phyloP scores from a whole-genome alignment of 1,139 yeast species.

The Magnusiomyces sp. region DNA sequence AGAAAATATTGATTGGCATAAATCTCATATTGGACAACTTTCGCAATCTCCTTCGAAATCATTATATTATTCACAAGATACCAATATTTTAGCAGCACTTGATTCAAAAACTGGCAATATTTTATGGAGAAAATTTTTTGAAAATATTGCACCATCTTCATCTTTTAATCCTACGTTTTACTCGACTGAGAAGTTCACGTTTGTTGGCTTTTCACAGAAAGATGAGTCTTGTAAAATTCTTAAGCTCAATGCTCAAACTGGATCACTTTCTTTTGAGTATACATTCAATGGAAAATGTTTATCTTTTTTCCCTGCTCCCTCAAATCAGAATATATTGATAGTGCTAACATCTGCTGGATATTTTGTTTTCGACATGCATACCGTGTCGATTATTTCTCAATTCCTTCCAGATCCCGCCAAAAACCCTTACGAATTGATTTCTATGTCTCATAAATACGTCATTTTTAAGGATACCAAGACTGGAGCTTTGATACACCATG shows the following conservation, averaged over 20 bases:
- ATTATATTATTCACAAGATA: constrained; percentile 13
- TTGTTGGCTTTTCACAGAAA: not conserved
- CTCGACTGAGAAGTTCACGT: not conserved
- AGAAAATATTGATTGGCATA: constrained; percentile 27
- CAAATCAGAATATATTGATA: no score
- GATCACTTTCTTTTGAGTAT: not conserved
- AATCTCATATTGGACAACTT: constrained; percentile 21
- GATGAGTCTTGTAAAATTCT: not conserved
- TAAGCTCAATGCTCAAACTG: not conserved
- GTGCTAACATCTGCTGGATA: no score
- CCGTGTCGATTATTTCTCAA: no score
- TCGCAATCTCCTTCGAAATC: constrained; percentile 6
- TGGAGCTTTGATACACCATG: no score
- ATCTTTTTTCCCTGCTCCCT: not conserved
- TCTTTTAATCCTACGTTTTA: not conserved
- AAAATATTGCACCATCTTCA: not conserved
- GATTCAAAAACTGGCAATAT: constrained; percentile 20
- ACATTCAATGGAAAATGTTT: constrained; percentile 1
- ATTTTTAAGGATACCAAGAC: no score
- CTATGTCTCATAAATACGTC: no score
- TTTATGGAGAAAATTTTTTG: constrained; percentile 21
- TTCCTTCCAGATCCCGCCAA: no score
- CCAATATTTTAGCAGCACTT: constrained; percentile 20
- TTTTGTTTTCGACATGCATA: no score
- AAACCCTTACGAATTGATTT: no score